phyloP scores from a whole-genome alignment of 371 early-diverging fungal species.

The Dinochytrium kinnereticum region DNA sequence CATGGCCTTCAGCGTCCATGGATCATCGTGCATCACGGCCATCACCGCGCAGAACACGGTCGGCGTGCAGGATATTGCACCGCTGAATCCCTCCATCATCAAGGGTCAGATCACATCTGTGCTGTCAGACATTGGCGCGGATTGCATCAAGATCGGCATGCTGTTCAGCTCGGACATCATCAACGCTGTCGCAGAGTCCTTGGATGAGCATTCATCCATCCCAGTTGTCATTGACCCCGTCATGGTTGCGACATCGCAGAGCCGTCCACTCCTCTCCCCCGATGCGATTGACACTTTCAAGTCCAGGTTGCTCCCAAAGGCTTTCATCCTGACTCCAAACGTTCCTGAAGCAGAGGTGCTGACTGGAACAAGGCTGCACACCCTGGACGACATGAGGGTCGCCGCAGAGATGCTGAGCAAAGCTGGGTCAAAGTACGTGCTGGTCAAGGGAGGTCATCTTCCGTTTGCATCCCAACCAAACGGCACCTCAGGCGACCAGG shows the following conservation, averaged over 20 bases:
- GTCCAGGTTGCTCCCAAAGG: conserved; percentile 67
- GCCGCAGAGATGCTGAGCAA: conserved; percentile 19
- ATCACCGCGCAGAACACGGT: conserved; percentile 84
- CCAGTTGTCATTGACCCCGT: conserved; percentile 82
- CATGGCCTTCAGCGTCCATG: conserved; percentile 72
- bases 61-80: conserved; percentile 72
- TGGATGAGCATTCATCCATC: conserved; percentile 29
- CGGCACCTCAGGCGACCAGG: conserved; percentile 11
- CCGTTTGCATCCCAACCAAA: conserved; percentile 45
- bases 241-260: conserved; percentile 82
- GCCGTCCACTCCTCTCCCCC: conserved; percentile 58
- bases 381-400: conserved; percentile 28
- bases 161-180: conserved; percentile 71
- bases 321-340: conserved; percentile 78
- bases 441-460: conserved; percentile 85
- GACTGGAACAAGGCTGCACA: conserved; percentile 25
- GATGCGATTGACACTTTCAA: conserved; percentile 67
- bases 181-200: conserved; percentile 53
- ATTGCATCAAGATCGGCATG: conserved; percentile 87
- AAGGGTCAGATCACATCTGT: conserved; percentile 73
- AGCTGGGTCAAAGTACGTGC: conserved; percentile 38
- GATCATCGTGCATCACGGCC: conserved; percentile 77
- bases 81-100: conserved; percentile 69
- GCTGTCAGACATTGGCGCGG: conserved; percentile 75
- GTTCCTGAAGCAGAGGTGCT: conserved; percentile 80